Percentiles rank a stretch among this genome's conserved stretches.
phyloP scores from a whole-genome alignment of 805 yeast genomes.

The Schwanniomyces vanrijiae region DNA sequence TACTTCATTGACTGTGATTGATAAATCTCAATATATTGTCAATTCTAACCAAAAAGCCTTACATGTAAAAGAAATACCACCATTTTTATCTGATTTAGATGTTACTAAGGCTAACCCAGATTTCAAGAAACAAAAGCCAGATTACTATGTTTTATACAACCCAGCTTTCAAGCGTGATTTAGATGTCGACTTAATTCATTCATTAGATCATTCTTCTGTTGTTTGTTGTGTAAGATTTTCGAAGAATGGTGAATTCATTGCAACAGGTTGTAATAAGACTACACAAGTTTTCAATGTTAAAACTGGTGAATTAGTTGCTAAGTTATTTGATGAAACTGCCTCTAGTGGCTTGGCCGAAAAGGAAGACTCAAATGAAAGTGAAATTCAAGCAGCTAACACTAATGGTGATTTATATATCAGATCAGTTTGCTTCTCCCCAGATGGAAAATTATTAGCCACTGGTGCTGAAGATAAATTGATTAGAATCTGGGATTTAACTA shows the following conservation, averaged over 20 bases:
- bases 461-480: conserved; percentile 91
- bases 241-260: conserved; percentile 86
- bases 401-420: conserved; percentile 89
- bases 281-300: conserved; percentile 93
- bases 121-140: conserved; percentile 78
- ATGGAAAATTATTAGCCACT: conserved; percentile 85
- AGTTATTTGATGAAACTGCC: conserved; percentile 73
- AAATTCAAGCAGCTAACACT: conserved; percentile 44
- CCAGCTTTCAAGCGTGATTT: conserved; percentile 67
- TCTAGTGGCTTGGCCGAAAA: conserved; percentile 41
- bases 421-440: conserved; percentile 95
- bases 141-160: conserved; percentile 86
- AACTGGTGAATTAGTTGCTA: conserved; percentile 86
- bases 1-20: conserved; percentile 35
- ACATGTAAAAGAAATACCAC: conserved; percentile 76
- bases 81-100: conserved; percentile 78
- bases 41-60: conserved; percentile 45
- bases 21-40: conserved; percentile 42
- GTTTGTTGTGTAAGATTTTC: conserved; percentile 96
- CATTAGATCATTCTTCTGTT: conserved; percentile 89
- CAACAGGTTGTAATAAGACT: conserved; percentile 95
- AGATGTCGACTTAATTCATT: conserved; percentile 86
- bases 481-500: conserved; percentile 92
- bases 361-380: conserved; percentile 29
- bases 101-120: conserved; percentile 72